These are phyloP conservation scores for Monoraphidium neglectum DNA, from an alignment of 139 green algal species.

Conservation along the genomic window DNA sequence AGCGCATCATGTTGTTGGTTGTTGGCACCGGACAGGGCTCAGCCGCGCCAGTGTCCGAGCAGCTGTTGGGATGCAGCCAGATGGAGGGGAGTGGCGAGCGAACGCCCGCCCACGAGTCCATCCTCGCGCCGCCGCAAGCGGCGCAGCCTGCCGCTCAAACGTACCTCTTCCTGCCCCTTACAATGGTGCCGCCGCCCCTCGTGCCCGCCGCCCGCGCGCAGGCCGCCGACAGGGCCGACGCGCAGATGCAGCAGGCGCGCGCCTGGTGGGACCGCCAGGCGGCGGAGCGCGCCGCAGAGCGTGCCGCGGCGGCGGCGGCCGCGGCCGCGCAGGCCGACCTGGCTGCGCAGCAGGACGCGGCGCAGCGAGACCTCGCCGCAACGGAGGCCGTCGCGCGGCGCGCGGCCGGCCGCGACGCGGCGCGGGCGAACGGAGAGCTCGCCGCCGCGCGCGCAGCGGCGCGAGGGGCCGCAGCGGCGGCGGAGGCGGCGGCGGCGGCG, in stretches of 20 bases:
- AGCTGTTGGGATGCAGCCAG: too few species aligned
- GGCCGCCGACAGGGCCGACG: slow-evolving; percentile 48
- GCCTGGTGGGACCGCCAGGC: slow-evolving; percentile 70
- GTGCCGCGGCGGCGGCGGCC: slow-evolving; percentile 1
- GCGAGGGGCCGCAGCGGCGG: slow-evolving; percentile 11
- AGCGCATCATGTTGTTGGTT: too few species aligned
- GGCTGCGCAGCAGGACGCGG: neutral
- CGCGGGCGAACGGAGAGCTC: neutral
- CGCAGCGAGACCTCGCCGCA: neutral
- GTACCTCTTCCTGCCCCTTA: neutral
- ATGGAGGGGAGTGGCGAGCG: too few species aligned
- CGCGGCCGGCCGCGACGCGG: too few species aligned
- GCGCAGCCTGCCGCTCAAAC: neutral
- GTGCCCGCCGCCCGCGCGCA: slow-evolving; percentile 6
- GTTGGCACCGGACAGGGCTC: too few species aligned
- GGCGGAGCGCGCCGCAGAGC: slow-evolving; percentile 39
- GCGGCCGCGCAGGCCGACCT: slow-evolving; percentile 5
- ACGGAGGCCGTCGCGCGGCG: neutral
- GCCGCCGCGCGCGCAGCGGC: slow-evolving; percentile 7
- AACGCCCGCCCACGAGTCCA: too few species aligned
- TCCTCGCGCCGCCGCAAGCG: too few species aligned
- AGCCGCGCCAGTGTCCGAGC: too few species aligned
- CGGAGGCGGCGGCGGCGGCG: slow-evolving; percentile 4
- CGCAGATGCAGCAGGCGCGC: slow-evolving; percentile 64
- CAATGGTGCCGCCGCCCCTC: neutral